Conservation (phyloP, 257 asterid genomes). For the Rubia yunnanensis region DNA sequence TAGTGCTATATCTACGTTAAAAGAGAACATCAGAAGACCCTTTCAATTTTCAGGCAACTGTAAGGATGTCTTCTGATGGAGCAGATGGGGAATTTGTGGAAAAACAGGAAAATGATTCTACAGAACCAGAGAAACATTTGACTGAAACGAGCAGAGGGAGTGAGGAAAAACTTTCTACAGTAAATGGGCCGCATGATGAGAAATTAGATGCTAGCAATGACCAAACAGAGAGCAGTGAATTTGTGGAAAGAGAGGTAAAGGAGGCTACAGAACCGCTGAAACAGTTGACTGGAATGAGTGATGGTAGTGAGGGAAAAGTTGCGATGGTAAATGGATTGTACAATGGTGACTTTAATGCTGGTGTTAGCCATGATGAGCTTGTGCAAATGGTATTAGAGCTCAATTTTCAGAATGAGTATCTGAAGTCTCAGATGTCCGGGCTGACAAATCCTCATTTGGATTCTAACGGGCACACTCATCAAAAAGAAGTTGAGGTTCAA, state of each 20-base stretch:
- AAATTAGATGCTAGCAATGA: conserved; percentile 24
- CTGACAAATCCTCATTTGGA: conserved; percentile 31
- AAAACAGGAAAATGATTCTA: conserved; percentile 28
- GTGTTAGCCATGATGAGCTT: conserved; percentile 46
- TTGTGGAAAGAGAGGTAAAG: conserved; percentile 26
- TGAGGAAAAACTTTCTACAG: conserved; percentile 26
- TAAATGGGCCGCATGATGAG: conserved; percentile 29
- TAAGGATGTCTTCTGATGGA: conserved; percentile 41
- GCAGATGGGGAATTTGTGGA: conserved; percentile 30
- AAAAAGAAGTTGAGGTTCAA: conserved; percentile 20
- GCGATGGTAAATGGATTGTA: conserved; percentile 35
- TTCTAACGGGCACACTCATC: conserved; percentile 22
- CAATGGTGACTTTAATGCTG: conserved; percentile 16
- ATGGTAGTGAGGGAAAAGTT: conserved; percentile 21
- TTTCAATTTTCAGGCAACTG: conserved; percentile 7
- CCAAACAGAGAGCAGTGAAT: conserved; percentile 26
- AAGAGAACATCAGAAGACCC: not conserved
- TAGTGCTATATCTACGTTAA: not conserved
- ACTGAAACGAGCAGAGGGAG: conserved; percentile 22
- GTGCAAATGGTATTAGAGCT: conserved; percentile 69
- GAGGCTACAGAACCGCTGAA: conserved; percentile 27
- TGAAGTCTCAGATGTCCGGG: conserved; percentile 69
- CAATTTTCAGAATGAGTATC: conserved; percentile 71
- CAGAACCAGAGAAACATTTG: conserved; percentile 28
- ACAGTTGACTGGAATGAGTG: conserved; percentile 28